Percentiles rank a stretch among this genome's conserved stretches.
These are phyloP conservation scores for Eucalyptus sp. DNA, from an alignment of 345 rosid species.

Conservation along the genomic window DNA sequence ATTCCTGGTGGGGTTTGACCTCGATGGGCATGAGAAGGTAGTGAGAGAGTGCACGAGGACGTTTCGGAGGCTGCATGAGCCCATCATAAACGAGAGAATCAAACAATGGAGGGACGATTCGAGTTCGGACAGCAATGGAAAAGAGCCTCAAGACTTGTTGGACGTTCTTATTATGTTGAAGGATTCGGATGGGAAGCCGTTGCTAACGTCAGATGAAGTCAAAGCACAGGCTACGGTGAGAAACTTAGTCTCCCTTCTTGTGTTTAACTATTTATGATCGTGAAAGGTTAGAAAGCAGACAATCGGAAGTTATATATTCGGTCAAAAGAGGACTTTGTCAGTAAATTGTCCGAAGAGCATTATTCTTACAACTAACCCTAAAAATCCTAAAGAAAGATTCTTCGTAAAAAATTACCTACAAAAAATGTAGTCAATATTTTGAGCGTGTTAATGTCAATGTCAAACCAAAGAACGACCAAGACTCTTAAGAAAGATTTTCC, in stretches of 20 bases:
- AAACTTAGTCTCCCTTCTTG: background rate
- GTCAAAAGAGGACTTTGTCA: background rate
- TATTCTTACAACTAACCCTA: background rate
- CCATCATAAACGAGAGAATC: background rate
- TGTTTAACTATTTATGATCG: background rate
- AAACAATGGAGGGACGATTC: background rate
- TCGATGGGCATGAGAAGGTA: conserved; percentile 1
- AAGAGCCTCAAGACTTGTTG: background rate
- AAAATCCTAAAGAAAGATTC: background rate
- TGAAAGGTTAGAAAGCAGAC: background rate
- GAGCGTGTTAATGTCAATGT: background rate
- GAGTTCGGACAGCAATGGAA: background rate
- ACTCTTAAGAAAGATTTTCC: background rate
- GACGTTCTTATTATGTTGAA: background rate
- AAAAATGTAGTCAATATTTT: background rate
- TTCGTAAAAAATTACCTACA: no score
- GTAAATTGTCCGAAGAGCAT: background rate
- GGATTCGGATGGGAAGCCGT: background rate
- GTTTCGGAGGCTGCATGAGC: background rate
- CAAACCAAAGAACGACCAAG: background rate
- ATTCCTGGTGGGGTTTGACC: background rate
- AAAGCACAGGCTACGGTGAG: background rate
- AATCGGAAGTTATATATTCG: background rate
- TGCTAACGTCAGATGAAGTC: background rate
- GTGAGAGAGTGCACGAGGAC: background rate